Percentiles rank a stretch among this genome's conserved stretches.
These are phyloP conservation scores for Bruguiera gymnorhiza DNA, from an alignment of 345 rosid species.

Conservation along the genomic window DNA sequence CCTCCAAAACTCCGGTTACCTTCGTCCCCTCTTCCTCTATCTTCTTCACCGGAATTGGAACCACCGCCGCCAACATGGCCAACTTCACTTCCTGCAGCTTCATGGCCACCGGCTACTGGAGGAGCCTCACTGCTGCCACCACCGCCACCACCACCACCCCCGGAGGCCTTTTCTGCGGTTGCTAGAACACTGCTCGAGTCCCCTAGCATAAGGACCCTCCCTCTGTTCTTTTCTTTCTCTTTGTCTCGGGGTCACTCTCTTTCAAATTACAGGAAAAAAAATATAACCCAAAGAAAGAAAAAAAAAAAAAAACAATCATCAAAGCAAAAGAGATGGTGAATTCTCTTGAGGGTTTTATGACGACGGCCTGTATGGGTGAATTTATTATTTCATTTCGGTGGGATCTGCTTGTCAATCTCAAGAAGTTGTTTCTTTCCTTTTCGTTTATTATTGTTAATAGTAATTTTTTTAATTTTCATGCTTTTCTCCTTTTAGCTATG, in stretches of 20 bases:
- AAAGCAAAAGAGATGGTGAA: conserved; percentile 36
- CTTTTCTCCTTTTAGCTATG: conserved; percentile 17
- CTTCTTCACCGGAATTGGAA: conserved; percentile 30
- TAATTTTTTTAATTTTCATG: not conserved
- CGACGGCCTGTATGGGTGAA: conserved; percentile 36
- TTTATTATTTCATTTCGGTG: conserved; percentile 40
- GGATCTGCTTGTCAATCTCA: conserved; percentile 77
- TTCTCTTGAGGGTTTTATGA: conserved; percentile 58
- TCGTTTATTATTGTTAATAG: conserved; percentile 1
- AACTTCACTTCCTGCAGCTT: not conserved
- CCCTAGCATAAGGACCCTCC: conserved; percentile 34
- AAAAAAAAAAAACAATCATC: not conserved
- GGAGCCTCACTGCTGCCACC: conserved; percentile 14
- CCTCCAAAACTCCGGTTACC: conserved; percentile 56
- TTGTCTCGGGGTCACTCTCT: not conserved
- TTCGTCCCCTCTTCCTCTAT: conserved; percentile 25
- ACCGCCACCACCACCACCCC: conserved; percentile 12
- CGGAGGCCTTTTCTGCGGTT: conserved; percentile 19
- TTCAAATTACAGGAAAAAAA: conserved; percentile 29
- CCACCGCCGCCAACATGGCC: conserved; percentile 8
- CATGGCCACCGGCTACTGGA: conserved; percentile 1
- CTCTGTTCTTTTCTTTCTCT: not conserved
- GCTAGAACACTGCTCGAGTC: conserved; percentile 29
- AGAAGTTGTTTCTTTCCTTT: conserved; percentile 36
- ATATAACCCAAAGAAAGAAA: conserved; percentile 8